phyloP scores from a whole-genome alignment of 345 rosid genomes.

The Gossypium turneri region DNA sequence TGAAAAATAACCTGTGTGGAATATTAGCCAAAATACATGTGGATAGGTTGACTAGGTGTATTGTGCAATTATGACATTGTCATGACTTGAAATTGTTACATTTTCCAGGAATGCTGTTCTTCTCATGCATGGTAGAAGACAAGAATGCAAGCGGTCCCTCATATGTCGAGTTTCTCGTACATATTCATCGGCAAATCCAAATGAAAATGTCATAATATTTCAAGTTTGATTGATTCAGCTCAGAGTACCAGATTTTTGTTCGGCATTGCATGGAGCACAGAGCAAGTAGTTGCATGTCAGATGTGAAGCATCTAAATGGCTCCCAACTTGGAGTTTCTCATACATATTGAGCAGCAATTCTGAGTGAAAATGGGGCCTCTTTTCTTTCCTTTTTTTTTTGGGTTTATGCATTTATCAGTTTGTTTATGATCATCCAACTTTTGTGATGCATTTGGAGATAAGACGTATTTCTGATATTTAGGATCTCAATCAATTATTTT shows the following conservation, averaged over 20 bases:
- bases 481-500: neutral
- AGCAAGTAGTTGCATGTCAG: neutral
- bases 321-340: conserved; percentile 14
- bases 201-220: conserved; percentile 61
- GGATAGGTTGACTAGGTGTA: too few relatives aligned
- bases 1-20: neutral
- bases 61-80: neutral
- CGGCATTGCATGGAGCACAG: neutral
- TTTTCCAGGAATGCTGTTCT: conserved; percentile 69
- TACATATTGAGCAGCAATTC: conserved; percentile 8
- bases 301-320: conserved; percentile 11
- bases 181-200: conserved; percentile 86
- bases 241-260: conserved; percentile 3
- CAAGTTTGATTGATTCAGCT: conserved; percentile 1
- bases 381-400: neutral
- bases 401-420: neutral
- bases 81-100: neutral
- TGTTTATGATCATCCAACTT: conserved; percentile 1
- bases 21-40: neutral
- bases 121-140: conserved; percentile 79
- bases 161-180: conserved; percentile 88
- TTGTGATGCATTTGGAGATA: neutral
- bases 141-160: conserved; percentile 66
- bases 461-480: neutral
- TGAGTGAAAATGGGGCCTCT: neutral